Evolutionary conservation across 2,329 filamentous ascomycete species (phyloP).

Genomic region (Aspergillus spinulosporus): DNA sequence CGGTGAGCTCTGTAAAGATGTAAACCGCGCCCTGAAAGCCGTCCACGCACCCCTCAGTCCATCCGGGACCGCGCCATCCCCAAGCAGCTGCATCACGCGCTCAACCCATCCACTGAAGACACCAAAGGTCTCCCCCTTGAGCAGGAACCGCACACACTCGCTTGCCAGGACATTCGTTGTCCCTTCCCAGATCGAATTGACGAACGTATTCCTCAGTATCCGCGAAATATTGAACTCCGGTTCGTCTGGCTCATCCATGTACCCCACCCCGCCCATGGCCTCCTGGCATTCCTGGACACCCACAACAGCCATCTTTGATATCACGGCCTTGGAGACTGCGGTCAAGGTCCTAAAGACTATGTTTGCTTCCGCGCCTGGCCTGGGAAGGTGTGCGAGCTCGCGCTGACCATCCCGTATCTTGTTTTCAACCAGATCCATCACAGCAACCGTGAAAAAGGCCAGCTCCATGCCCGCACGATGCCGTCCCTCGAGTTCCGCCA

Average conservation of each 20-base stretch:
- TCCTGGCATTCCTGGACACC: conserved; percentile 42
- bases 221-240: conserved; percentile 67
- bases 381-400: conserved; percentile 29
- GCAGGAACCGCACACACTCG: conserved; percentile 11
- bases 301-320: conserved; percentile 34
- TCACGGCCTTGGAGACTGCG: conserved; percentile 36
- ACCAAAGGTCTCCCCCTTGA: background rate
- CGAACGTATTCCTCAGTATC: conserved; percentile 63
- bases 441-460: conserved; percentile 34
- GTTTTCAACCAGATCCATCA: conserved; percentile 54
- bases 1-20: background rate
- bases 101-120: conserved; percentile 13
- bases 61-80: background rate
- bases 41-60: background rate
- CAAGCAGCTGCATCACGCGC: conserved; percentile 2
- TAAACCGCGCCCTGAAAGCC: background rate
- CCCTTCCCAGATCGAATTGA: conserved; percentile 66
- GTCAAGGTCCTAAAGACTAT: conserved; percentile 33
- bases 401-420: too few relatives aligned
- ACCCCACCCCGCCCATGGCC: conserved; percentile 41
- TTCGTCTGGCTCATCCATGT: conserved; percentile 47
- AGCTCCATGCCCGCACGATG: conserved; percentile 42
- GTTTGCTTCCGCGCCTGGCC: conserved; percentile 24
- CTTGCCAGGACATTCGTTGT: conserved; percentile 68
- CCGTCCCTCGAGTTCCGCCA: conserved; percentile 42